A percentile compares a stretch with the other conserved stretches of the same genome.
Conservation (phyloP, 1,284 basidiomycete genomes). For the Rhodotorula sp. region DNA sequence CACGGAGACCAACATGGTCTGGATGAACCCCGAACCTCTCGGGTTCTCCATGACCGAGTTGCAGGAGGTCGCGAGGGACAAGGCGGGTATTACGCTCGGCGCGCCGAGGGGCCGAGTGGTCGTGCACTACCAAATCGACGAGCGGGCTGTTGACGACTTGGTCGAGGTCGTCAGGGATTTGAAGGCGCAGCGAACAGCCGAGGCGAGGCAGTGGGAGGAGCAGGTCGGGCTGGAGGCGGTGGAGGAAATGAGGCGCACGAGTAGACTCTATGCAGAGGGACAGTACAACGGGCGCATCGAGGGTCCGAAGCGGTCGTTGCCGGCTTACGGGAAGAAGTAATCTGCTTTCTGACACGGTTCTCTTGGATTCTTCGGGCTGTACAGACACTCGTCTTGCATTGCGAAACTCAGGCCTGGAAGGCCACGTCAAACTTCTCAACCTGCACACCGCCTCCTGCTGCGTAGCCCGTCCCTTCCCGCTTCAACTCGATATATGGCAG, state of each 20-base stretch:
- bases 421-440: slow-evolving; percentile 39
- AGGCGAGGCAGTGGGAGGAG: slow-evolving; percentile 21
- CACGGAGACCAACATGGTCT: slow-evolving; percentile 78
- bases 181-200: slow-evolving; percentile 42
- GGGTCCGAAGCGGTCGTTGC: not conserved
- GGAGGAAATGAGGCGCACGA: not conserved
- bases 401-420: slow-evolving; percentile 38
- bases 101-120: slow-evolving; percentile 67
- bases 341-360: too few species aligned
- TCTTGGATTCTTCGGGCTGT: too few species aligned
- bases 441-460: slow-evolving; percentile 40
- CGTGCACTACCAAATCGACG: slow-evolving; percentile 79
- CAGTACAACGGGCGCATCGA: slow-evolving; percentile 5
- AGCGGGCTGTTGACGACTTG: slow-evolving; percentile 60
- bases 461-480: slow-evolving; percentile 44
- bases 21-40: slow-evolving; percentile 72
- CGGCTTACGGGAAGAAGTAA: slow-evolving; percentile 9
- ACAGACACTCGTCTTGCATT: not conserved
- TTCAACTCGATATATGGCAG: slow-evolving; percentile 37
- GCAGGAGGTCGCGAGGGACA: slow-evolving; percentile 53
- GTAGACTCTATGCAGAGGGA: slow-evolving; percentile 5
- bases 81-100: slow-evolving; percentile 63
- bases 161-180: slow-evolving; percentile 46
- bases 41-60: slow-evolving; percentile 69
- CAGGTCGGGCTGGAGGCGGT: not conserved